Evolutionary conservation across 2,329 filamentous ascomycete genomes (phyloP).

Genomic region (Pochonia chlamydosporia): DNA sequence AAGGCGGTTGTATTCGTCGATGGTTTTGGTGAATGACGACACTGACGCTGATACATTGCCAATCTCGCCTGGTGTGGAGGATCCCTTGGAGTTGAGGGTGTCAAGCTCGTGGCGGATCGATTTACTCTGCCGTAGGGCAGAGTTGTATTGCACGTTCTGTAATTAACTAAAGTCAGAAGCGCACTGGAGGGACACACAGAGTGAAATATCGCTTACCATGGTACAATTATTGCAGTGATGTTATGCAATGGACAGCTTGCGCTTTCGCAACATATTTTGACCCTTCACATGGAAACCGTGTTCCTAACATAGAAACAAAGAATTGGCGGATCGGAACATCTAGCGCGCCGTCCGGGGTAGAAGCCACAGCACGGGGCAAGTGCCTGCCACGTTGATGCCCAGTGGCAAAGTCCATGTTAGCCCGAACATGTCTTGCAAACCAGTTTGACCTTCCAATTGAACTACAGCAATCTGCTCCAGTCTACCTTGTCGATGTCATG

Average conservation of each 20-base stretch:
- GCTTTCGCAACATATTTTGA: no score
- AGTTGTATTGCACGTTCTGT: slow-evolving; percentile 80
- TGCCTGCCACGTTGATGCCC: no score
- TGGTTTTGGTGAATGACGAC: slow-evolving; percentile 75
- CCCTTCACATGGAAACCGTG: not conserved
- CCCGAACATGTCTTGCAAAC: no score
- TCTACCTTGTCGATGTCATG: no score
- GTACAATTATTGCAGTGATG: not conserved
- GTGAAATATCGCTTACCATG: not conserved
- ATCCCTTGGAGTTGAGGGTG: slow-evolving; percentile 58
- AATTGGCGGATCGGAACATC: not conserved
- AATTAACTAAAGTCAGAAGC: not conserved
- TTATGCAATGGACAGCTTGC: not conserved
- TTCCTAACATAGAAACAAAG: not conserved
- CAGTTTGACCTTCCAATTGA: no score
- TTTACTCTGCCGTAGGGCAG: slow-evolving; percentile 77
- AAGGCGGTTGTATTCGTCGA: slow-evolving; percentile 86
- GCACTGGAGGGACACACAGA: no score
- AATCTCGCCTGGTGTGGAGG: slow-evolving; percentile 48
- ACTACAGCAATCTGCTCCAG: no score
- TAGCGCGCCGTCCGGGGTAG: not conserved
- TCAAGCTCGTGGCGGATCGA: slow-evolving; percentile 73
- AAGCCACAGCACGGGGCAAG: not conserved
- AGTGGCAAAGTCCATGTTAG: no score
- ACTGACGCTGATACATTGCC: slow-evolving; percentile 75